phyloP scores from a whole-genome alignment of 352 stramenopile genomes.

The Phytopythium delawarense region DNA sequence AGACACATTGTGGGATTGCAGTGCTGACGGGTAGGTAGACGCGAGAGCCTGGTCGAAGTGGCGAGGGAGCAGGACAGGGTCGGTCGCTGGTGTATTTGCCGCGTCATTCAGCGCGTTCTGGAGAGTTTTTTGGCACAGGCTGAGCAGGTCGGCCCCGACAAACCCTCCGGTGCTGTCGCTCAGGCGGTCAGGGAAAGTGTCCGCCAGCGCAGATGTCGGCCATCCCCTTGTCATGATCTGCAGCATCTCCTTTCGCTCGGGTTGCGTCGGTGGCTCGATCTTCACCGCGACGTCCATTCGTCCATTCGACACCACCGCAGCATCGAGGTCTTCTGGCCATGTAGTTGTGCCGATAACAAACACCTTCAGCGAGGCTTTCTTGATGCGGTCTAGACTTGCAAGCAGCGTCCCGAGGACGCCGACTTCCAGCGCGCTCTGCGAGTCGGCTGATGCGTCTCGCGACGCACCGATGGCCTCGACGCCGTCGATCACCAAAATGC shows the following conservation, averaged over 20 bases:
- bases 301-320: constrained; percentile 92
- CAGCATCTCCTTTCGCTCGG: constrained; percentile 90
- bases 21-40: constrained; percentile 92
- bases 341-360: constrained; percentile 80
- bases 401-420: constrained; percentile 84
- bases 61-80: constrained; percentile 13
- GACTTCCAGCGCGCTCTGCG: constrained; percentile 59
- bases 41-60: constrained; percentile 88
- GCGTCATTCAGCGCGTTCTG: constrained; percentile 57
- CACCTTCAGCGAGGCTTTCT: constrained; percentile 29
- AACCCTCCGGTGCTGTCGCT: constrained; percentile 96
- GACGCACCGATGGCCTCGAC: constrained; percentile 85
- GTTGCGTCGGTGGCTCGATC: constrained; percentile 93
- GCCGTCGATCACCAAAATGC: constrained; percentile 87
- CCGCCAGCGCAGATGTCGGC: constrained; percentile 22
- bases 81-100: background rate
- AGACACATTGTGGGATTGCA: constrained; percentile 95
- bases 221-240: constrained; percentile 89
- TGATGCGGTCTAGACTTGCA: constrained; percentile 76
- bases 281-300: constrained; percentile 95
- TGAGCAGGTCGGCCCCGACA: constrained; percentile 82
- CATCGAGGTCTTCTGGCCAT: constrained; percentile 82
- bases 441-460: constrained; percentile 49
- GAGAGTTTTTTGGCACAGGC: constrained; percentile 68
- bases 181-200: constrained; percentile 86